Evolutionary conservation across 2,329 filamentous ascomycete genomes (phyloP), one percentile per base, ranked within the genome.

Genomic region (Pseudonectria buxi): DNA sequence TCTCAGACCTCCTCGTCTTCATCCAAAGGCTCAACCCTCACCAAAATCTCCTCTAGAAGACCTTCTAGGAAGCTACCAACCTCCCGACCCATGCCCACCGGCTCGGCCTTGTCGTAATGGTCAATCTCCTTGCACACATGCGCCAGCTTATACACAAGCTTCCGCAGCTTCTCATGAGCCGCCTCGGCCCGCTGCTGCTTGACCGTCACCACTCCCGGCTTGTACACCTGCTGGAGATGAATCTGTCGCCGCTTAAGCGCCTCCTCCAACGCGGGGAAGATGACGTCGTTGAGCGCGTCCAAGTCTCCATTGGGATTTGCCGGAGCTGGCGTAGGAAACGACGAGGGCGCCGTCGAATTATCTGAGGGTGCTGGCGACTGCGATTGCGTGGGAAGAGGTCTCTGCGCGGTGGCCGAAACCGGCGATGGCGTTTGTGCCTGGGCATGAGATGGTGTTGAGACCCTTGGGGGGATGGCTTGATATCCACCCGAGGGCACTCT

Each of bases 21-120:
- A 51, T 92, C 86, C 42, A 88, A 71, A 4, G 89, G 86, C 65
- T 96, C 90, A 11, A 96, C 86, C 37, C 92, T 69, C 25, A 95
- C 88, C 14, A 98, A 67, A 15, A 98, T 83, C 67, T 98, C 92
- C 59, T 98, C 92, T 24, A 98, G 66, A 44, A 96, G 76, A 0
- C 89, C 90, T 59, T 98, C 92, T 7, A 96, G 63, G 49, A 96
- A 94, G 1, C 85, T 86, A 29, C 81, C 80, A 2, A 95, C 88
- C 16, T 90, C 89, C 29, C 86, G 81, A 0, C 88, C 90, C 90
- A 96, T 95, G 1, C 88, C 87, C 10, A 96, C 87, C 6, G 88
- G 86, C 49, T 87, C 84, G 28, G 81, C 76, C 57, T 83, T 83
- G 61, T 98, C 92, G 62, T 81, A 85, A 44, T 83, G 76, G 59